Conservation (phyloP, 2,329 filamentous ascomycete genomes). For the Penicillium glabrum region DNA sequence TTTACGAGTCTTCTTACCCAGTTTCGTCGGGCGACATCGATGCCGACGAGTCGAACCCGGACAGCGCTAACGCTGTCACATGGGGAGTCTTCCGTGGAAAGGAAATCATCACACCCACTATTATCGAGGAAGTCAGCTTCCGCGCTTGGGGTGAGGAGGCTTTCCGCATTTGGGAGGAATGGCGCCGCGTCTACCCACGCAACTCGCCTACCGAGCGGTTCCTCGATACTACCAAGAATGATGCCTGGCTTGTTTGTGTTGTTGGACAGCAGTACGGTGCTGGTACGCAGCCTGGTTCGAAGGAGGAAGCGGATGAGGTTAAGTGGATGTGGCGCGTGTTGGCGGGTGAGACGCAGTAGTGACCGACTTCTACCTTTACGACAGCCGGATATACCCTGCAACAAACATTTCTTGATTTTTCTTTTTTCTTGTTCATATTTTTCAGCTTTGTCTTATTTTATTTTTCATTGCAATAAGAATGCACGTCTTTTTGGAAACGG, state of each 20-base stretch:
- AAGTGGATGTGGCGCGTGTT: conserved; percentile 43
- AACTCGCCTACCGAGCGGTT: conserved; percentile 70
- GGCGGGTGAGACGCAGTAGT: conserved; percentile 24
- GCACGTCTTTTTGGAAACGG: conserved; percentile 6
- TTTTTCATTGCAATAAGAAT: conserved; percentile 2
- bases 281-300: conserved; percentile 37
- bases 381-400: conserved; percentile 1
- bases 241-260: conserved; percentile 82
- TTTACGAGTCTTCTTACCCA: conserved; percentile 65
- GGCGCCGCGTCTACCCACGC: conserved; percentile 82
- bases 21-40: conserved; percentile 27
- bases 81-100: conserved; percentile 96
- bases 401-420: background rate
- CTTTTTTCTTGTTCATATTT: background rate
- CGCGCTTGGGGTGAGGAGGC: conserved; percentile 93
- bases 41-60: conserved; percentile 35
- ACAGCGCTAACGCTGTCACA: conserved; percentile 86
- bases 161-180: conserved; percentile 92
- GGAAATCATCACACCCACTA: conserved; percentile 93
- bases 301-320: conserved; percentile 40
- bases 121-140: conserved; percentile 95
- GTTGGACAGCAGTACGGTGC: conserved; percentile 49
- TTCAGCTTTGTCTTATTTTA: background rate
- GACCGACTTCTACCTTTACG: background rate
- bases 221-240: conserved; percentile 65